Evolutionary conservation across 164 flowering plant genomes (phyloP), one percentile per base, ranked within the genome.

Genomic region (Vitis amurensis): DNA sequence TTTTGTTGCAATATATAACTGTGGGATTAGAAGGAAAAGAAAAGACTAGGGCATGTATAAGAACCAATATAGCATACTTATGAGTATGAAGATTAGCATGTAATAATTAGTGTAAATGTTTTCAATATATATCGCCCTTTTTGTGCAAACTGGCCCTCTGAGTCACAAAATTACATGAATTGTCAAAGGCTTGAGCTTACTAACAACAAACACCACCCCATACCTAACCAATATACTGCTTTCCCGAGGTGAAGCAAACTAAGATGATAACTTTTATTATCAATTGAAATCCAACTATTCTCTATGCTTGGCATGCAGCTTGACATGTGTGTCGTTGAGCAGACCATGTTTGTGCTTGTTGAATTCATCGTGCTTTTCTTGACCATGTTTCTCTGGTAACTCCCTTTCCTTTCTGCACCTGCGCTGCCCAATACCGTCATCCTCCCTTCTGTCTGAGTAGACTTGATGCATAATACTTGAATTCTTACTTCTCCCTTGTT

Each of bases 401-500:
- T 68, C 72, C 78, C 72, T 71, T 70, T 71, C 72, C 68, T 76
- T 83, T 69, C 50, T 75, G 64, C 31, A 73, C 17, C 69, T 69
- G 59, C 19, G 81, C 68, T 79, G 80, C 37, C 79, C 82, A 29
- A 68, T 19, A 52, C 66, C 56, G n/a, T 79, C 79, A 67, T 77
- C 76, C 52, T 79, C 71, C 60, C 53, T 19, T 63, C 62, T 51
- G 2, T 72, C 74, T 69, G 61, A 64, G 29, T 61, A 60, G 53
- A 63, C 31, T 16, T 76, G 80, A 58, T 67, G 71, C 14, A 53
- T 57, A 47, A 49, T 50, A 72, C 74, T 69, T 16, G 71, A 68
- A 59, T 62, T 74, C 72, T 79, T 82, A 29, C 61, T 62, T 50
- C 63, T 70, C 50, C 81, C 63, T 68, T 84, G 90, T 74, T 86